phyloP scores from a whole-genome alignment of 1,284 basidiomycete species.

The Kalmanozyma brasiliensis region DNA sequence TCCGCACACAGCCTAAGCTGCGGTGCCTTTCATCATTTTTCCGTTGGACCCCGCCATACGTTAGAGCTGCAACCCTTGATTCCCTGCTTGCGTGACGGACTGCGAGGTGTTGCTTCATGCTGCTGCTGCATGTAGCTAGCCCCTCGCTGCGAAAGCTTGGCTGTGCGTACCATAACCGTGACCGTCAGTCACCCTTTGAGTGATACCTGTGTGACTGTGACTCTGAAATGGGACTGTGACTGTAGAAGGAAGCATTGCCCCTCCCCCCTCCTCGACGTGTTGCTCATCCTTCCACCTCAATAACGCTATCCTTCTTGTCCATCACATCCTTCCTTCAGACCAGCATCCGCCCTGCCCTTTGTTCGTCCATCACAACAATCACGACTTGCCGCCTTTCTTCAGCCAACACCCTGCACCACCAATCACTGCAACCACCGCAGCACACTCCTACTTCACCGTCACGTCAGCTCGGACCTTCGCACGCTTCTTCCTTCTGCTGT shows the following conservation, averaged over 20 bases:
- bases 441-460: constrained; percentile 8
- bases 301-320: constrained; percentile 24
- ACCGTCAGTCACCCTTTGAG: not conserved
- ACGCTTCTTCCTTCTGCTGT: constrained; percentile 25
- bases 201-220: constrained; percentile 1
- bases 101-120: too few species aligned
- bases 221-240: not conserved
- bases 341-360: constrained; percentile 8
- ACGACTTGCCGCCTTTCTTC: not conserved
- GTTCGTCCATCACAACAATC: constrained; percentile 4
- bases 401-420: not conserved
- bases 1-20: constrained; percentile 3
- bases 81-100: constrained; percentile 2
- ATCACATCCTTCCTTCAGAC: constrained; percentile 8
- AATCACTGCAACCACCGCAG: constrained; percentile 1
- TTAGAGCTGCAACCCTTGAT: constrained; percentile 1
- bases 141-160: not conserved
- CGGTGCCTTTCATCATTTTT: constrained; percentile 30
- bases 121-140: not conserved
- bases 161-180: not conserved
- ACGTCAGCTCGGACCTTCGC: constrained; percentile 21
- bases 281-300: constrained; percentile 1
- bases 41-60: constrained; percentile 2
- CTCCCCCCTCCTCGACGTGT: too few species aligned
- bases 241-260: constrained; percentile 1